A percentile compares a stretch with the other conserved stretches of the same genome.
Evolutionary conservation across 1,284 basidiomycete species (phyloP).

Genomic region (Tranzscheliella williamsii): DNA sequence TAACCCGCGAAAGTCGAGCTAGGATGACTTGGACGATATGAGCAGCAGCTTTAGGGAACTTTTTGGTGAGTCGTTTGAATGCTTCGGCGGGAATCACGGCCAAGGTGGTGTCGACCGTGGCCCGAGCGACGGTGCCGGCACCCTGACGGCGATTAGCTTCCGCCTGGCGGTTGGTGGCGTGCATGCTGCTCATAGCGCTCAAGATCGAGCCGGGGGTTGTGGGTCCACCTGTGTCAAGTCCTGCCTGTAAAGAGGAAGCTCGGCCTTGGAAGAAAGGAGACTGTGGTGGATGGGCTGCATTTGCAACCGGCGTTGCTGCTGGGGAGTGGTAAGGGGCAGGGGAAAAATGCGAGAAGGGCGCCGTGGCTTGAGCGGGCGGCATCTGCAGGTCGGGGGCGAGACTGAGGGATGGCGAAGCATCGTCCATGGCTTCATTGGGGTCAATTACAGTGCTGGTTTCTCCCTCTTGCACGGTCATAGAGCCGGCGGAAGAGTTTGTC

Average conservation of each 20-base stretch:
- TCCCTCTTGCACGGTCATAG: constrained; percentile 30
- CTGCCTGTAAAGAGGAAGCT: constrained; percentile 14
- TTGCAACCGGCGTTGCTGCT: constrained; percentile 13
- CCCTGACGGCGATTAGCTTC: constrained; percentile 25
- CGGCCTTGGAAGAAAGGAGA: constrained; percentile 26
- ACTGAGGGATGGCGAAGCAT: constrained; percentile 5
- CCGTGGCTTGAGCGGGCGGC: constrained; percentile 46
- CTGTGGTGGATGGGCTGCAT: constrained; percentile 4
- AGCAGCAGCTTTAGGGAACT: constrained; percentile 93
- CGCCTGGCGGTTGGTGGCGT: constrained; percentile 10
- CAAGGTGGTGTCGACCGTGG: constrained; percentile 88
- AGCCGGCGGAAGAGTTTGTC: constrained; percentile 21
- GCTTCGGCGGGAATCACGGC: constrained; percentile 99
- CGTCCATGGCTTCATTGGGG: constrained; percentile 11
- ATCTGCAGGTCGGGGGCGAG: constrained; percentile 42
- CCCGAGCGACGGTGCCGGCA: constrained; percentile 72
- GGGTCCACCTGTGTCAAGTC: constrained; percentile 26
- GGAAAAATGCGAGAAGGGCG: constrained; percentile 44
- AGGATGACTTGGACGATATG: constrained; percentile 98
- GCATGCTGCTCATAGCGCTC: constrained; percentile 33
- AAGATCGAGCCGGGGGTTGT: constrained; percentile 47
- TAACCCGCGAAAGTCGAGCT: constrained; percentile 92
- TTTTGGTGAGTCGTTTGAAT: constrained; percentile 84
- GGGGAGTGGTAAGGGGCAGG: constrained; percentile 11
- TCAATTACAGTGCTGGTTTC: constrained; percentile 37